Evolutionary conservation across 2,329 filamentous ascomycete species (phyloP).

Genomic region (Trichophaea hybrida): DNA sequence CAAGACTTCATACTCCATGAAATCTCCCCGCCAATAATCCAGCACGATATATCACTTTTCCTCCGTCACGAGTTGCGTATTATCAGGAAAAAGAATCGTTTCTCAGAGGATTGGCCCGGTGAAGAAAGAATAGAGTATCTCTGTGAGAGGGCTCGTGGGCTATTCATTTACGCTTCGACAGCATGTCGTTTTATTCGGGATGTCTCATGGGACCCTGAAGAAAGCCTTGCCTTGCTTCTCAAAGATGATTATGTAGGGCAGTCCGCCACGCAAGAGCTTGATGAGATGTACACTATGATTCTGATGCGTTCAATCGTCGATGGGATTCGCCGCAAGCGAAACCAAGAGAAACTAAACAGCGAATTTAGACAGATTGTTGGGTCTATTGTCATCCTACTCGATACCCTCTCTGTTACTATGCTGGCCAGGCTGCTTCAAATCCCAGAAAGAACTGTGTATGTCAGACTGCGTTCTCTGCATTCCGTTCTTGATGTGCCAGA

Average conservation of each 20-base stretch:
- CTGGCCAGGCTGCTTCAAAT: constrained; percentile 23
- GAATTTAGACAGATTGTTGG: constrained; percentile 16
- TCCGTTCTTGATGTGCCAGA: constrained; percentile 25
- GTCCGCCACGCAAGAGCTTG: background rate
- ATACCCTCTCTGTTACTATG: constrained; percentile 20
- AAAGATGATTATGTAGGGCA: too few species aligned
- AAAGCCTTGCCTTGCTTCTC: constrained; percentile 5
- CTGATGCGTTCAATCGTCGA: background rate
- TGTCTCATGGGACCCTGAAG: background rate
- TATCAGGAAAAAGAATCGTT: constrained; percentile 12
- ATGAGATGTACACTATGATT: background rate
- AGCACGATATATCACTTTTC: constrained; percentile 27
- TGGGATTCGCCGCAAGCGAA: background rate
- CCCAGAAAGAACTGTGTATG: constrained; percentile 9
- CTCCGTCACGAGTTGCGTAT: constrained; percentile 16
- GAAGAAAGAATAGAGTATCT: constrained; percentile 19
- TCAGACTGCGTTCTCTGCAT: constrained; percentile 20
- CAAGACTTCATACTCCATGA: constrained; percentile 13
- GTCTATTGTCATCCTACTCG: constrained; percentile 19
- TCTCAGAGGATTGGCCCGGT: too few species aligned
- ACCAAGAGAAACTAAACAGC: background rate
- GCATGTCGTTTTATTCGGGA: constrained; percentile 27
- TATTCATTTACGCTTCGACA: constrained; percentile 28
- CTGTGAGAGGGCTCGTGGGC: constrained; percentile 17
- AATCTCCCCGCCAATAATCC: constrained; percentile 16